phyloP scores from a whole-genome alignment of 1,284 basidiomycete genomes.

The Cystobasidium slooffiae region DNA sequence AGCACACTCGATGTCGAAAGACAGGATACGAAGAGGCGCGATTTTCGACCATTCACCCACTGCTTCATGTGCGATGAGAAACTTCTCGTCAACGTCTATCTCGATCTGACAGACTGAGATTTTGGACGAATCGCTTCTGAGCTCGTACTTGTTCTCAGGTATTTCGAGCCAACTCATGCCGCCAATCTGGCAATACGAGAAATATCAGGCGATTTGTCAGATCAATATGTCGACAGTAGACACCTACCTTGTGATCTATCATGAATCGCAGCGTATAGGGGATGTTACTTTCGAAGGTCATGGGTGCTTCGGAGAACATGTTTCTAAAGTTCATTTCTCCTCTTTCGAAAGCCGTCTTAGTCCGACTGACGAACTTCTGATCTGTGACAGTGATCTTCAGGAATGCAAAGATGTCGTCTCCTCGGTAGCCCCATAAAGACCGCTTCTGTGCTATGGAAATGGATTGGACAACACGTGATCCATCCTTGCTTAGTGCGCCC shows the following conservation, averaged over 20 bases:
- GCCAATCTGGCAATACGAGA: conserved; percentile 67
- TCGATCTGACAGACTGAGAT: conserved; percentile 86
- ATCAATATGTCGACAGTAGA: background rate
- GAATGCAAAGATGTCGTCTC: conserved; percentile 77
- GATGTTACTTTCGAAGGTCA: conserved; percentile 91
- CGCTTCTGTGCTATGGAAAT: conserved; percentile 66
- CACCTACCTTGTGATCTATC: conserved; percentile 83
- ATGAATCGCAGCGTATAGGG: conserved; percentile 87
- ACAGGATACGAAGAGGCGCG: conserved; percentile 86
- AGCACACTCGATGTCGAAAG: conserved; percentile 97
- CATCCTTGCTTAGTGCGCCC: conserved; percentile 32
- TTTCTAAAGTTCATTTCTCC: conserved; percentile 73
- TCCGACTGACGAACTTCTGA: conserved; percentile 76
- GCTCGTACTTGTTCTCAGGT: conserved; percentile 74
- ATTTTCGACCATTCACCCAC: conserved; percentile 88
- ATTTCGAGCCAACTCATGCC: conserved; percentile 98
- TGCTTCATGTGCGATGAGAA: conserved; percentile 80
- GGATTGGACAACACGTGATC: conserved; percentile 46
- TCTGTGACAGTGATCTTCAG: conserved; percentile 78
- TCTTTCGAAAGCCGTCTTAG: conserved; percentile 79
- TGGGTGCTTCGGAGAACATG: conserved; percentile 65
- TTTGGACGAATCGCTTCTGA: conserved; percentile 66
- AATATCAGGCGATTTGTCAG: background rate
- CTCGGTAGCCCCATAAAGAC: conserved; percentile 82
- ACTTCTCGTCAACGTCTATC: conserved; percentile 69